These are phyloP conservation scores for Ogataea corticis DNA, from an alignment of 805 yeast genomes.

Conservation along the genomic window DNA sequence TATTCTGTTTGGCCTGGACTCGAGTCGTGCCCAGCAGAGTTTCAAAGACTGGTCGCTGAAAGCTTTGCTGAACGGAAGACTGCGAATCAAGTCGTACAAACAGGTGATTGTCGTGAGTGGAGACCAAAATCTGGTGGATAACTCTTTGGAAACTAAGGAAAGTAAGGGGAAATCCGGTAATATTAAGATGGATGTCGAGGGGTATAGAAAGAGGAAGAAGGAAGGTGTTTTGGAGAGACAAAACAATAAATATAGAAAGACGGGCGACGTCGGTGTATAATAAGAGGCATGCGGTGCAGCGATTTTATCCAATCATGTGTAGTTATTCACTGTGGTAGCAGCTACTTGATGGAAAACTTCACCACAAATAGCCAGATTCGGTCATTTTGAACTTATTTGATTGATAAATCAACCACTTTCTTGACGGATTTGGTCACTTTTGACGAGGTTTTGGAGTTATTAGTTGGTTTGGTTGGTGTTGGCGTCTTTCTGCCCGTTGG, in stretches of 20 bases:
- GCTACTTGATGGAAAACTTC: no score
- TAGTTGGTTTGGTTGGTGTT: neutral
- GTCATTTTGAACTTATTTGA: no score
- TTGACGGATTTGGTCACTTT: neutral
- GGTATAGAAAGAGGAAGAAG: slow-evolving; percentile 23
- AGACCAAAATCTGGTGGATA: slow-evolving; percentile 34
- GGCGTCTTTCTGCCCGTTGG: slow-evolving; percentile 8
- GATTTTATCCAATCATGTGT: no score
- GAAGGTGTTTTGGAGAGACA: slow-evolving; percentile 11
- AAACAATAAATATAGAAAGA: slow-evolving; percentile 2
- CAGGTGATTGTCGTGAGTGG: slow-evolving; percentile 69
- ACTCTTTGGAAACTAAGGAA: slow-evolving; percentile 24
- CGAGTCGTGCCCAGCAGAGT: slow-evolving; percentile 58
- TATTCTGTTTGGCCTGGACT: slow-evolving; percentile 68
- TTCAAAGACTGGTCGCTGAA: slow-evolving; percentile 60
- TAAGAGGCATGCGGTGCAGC: neutral
- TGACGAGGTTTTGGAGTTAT: neutral
- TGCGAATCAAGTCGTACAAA: slow-evolving; percentile 73
- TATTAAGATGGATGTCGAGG: slow-evolving; percentile 17
- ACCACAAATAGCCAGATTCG: no score
- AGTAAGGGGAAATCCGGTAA: slow-evolving; percentile 11
- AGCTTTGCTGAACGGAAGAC: slow-evolving; percentile 70
- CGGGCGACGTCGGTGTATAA: neutral
- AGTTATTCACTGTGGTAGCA: no score
- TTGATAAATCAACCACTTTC: no score